These are phyloP conservation scores for Coprinellus micaceus DNA, from an alignment of 768 basidiomycete species.

Conservation along the genomic window DNA sequence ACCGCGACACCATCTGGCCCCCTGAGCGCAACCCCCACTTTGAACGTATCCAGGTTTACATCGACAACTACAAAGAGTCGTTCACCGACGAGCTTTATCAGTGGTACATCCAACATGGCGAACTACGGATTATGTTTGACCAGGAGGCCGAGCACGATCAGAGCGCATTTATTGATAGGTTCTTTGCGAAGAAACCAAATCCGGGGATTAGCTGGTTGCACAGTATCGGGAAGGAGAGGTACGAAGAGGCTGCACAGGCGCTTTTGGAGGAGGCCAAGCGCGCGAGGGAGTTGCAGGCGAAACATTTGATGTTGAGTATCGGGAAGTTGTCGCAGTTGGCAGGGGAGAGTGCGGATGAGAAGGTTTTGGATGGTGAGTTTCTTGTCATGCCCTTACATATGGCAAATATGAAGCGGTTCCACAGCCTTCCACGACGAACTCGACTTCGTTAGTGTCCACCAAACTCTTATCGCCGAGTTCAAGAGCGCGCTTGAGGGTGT, in stretches of 20 bases:
- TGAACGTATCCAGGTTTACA: constrained; percentile 62
- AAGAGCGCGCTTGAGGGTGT: constrained; percentile 41
- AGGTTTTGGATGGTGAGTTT: constrained; percentile 49
- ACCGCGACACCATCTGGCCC: constrained; percentile 60
- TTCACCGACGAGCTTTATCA: constrained; percentile 89
- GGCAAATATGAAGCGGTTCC: not conserved
- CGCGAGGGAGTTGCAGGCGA: constrained; percentile 58
- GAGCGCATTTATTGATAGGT: constrained; percentile 61
- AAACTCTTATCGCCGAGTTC: constrained; percentile 62
- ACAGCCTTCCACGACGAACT: constrained; percentile 82
- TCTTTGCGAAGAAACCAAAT: constrained; percentile 59
- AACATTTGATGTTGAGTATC: constrained; percentile 87
- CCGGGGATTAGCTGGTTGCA: constrained; percentile 82
- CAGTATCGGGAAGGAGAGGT: constrained; percentile 68
- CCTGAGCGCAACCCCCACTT: constrained; percentile 63
- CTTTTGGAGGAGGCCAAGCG: constrained; percentile 59
- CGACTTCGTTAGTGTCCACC: constrained; percentile 85
- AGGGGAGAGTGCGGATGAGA: constrained; percentile 48
- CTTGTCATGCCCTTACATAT: not conserved
- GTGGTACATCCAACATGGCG: constrained; percentile 91
- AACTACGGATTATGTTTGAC: constrained; percentile 76
- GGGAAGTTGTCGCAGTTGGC: constrained; percentile 86
- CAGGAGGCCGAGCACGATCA: constrained; percentile 68
- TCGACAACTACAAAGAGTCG: constrained; percentile 72
- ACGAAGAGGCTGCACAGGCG: constrained; percentile 58